Evolutionary conservation across 371 early-diverging fungal species (phyloP), one percentile per base, ranked within the genome.

Genomic region (Syncephalis plumigaleata): DNA sequence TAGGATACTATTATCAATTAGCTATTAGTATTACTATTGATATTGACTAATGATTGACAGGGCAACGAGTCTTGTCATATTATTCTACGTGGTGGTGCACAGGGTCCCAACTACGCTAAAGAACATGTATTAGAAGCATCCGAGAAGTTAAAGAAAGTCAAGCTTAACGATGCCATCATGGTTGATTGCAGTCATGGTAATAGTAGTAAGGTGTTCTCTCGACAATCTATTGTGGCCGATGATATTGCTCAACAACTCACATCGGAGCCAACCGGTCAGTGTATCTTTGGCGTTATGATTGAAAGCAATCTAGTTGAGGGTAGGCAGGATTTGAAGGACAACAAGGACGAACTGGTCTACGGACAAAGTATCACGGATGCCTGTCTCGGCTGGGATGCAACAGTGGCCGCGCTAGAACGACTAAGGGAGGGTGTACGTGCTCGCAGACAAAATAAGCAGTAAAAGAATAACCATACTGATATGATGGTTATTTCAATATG

Each of bases 121-220:
- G 72, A 71, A n/a, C 61, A 70, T 38, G 75, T 89, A 42, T 61
- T 66, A 58, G 60, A 57, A 13, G 72, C 73, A 9, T 65, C 68
- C 5, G 65, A 59, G 38, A 71, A 81, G 49, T 67, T 89, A 44
- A 56, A 58, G 24, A 75, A 76, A 52, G 72, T 71, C 52, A 75
- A 77, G 47, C 53, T 85, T 39, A 54, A 58, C 9, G 59, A 73
- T 31, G 58, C 61, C 21, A 63, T 94, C 58, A 92, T 94, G 95
- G 68, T 93, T 49, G 95, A 94, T 59, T 91, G 88, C 67, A 82
- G 83, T 46, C 95, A 94, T 58, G 95, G 88, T 36, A 89, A 85
- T 68, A 73, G 71, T 51, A 63, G 61, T 63, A 89, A 85, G 64
- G 61, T 79, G 54, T 83, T 79, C 51, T 68, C 70, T 38, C 75